Percentiles rank a stretch among this genome's conserved stretches.
These are phyloP conservation scores for Ormosia semicastrata DNA, from an alignment of 306 rosid genomes.

Conservation along the genomic window DNA sequence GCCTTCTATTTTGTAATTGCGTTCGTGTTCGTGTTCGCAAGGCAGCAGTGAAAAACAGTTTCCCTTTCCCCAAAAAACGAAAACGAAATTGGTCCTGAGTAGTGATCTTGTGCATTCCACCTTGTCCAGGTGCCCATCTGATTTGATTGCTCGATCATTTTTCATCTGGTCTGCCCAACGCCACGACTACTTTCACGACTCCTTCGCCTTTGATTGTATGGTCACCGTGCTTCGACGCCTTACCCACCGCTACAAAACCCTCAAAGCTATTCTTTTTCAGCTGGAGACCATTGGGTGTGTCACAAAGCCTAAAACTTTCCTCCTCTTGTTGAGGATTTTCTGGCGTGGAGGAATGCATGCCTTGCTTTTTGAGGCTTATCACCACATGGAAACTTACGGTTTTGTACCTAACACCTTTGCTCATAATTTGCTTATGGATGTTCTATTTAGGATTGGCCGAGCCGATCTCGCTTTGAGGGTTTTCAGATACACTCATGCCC, in stretches of 20 bases:
- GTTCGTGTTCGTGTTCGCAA: no score
- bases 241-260: conserved; percentile 24
- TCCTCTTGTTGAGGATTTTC: conserved; percentile 48
- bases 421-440: conserved; percentile 42
- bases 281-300: conserved; percentile 40
- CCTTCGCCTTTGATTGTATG: conserved; percentile 37
- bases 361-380: conserved; percentile 41
- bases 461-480: conserved; percentile 39
- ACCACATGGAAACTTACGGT: conserved; percentile 38
- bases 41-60: no score
- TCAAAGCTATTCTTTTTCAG: conserved; percentile 31
- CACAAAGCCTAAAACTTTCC: conserved; percentile 42
- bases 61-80: background rate
- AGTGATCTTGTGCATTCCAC: conserved; percentile 35
- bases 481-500: conserved; percentile 28
- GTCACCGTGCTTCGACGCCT: conserved; percentile 32
- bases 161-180: conserved; percentile 49
- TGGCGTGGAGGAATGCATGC: conserved; percentile 46
- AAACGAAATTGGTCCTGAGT: conserved; percentile 20
- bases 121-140: conserved; percentile 40
- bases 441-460: conserved; percentile 40
- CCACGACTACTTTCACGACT: conserved; percentile 42
- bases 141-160: conserved; percentile 46
- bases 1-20: no score
- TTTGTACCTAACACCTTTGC: conserved; percentile 48